These are phyloP conservation scores for Medicago lupulina DNA, from an alignment of 306 rosid species.

Conservation along the genomic window DNA sequence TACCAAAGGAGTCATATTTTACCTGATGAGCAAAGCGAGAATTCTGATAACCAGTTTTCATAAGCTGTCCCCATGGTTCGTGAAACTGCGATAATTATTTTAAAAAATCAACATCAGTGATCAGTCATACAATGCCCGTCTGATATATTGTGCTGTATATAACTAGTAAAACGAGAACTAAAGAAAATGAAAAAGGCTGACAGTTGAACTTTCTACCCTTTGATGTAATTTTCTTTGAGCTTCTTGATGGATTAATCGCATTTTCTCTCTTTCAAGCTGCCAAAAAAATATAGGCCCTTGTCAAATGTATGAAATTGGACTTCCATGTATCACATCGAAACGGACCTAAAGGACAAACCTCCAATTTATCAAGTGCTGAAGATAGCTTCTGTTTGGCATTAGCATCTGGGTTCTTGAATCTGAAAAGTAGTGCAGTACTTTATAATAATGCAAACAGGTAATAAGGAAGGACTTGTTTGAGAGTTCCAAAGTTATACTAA, in stretches of 20 bases:
- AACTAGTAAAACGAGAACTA: background rate
- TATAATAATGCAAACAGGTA: conserved; percentile 7
- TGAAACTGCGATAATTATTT: conserved; percentile 68
- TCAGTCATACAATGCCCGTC: background rate
- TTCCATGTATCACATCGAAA: conserved; percentile 22
- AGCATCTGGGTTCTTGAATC: conserved; percentile 65
- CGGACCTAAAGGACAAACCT: conserved; percentile 60
- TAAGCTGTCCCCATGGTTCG: conserved; percentile 93
- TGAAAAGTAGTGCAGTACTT: conserved; percentile 43
- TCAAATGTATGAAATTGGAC: conserved; percentile 24
- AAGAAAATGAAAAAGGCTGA: conserved; percentile 6
- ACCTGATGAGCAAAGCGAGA: conserved; percentile 99
- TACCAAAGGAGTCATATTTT: conserved; percentile 34
- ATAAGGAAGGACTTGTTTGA: conserved; percentile 17
- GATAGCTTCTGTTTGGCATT: conserved; percentile 55
- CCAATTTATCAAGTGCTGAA: conserved; percentile 56
- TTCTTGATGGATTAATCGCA: conserved; percentile 74
- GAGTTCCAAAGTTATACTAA: conserved; percentile 48
- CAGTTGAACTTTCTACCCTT: conserved; percentile 56
- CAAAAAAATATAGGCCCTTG: conserved; percentile 36
- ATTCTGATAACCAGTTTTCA: conserved; percentile 98
- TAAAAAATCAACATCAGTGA: conserved; percentile 25
- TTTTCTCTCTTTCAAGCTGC: conserved; percentile 66
- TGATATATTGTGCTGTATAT: conserved; percentile 7
- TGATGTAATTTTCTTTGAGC: conserved; percentile 79